These are phyloP conservation scores for Mucor lusitanicus DNA, from an alignment of 371 early-diverging fungal genomes.

Conservation along the genomic window DNA sequence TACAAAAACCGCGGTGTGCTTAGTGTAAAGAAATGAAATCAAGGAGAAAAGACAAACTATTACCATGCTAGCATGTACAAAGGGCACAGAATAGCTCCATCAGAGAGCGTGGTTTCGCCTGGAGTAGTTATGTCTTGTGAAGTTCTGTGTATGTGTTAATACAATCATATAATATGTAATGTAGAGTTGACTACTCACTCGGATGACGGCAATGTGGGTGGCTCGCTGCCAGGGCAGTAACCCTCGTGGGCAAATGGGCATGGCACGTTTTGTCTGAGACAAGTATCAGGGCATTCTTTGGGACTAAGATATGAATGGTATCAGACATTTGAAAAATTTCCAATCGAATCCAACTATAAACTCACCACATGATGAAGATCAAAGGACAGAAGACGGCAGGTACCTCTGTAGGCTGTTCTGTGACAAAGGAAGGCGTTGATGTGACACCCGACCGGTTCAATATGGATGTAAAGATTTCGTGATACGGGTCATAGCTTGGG, in stretches of 20 bases:
- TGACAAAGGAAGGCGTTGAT: background rate
- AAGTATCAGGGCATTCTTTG: constrained; percentile 15
- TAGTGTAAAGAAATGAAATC: background rate
- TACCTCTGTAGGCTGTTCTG: background rate
- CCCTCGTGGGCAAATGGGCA: constrained; percentile 13
- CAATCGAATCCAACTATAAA: background rate
- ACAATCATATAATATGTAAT: background rate
- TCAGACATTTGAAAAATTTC: background rate
- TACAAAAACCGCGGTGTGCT: background rate
- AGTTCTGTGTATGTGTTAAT: background rate
- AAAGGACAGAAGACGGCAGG: background rate
- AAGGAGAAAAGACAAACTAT: background rate
- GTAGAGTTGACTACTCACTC: background rate
- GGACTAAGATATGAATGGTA: constrained; percentile 16
- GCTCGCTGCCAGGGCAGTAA: constrained; percentile 3
- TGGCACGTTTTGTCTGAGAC: constrained; percentile 3
- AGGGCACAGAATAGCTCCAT: constrained; percentile 3
- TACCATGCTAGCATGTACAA: constrained; percentile 3
- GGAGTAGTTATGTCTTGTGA: background rate
- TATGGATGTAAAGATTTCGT: constrained; percentile 1
- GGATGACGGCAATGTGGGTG: background rate
- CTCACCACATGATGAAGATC: background rate
- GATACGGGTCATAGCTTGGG: background rate
- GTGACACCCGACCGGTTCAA: constrained; percentile 1
- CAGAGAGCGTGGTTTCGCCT: background rate